These are phyloP conservation scores for Podila epicladia DNA, from an alignment of 192 early-diverging fungal genomes.

Conservation along the genomic window DNA sequence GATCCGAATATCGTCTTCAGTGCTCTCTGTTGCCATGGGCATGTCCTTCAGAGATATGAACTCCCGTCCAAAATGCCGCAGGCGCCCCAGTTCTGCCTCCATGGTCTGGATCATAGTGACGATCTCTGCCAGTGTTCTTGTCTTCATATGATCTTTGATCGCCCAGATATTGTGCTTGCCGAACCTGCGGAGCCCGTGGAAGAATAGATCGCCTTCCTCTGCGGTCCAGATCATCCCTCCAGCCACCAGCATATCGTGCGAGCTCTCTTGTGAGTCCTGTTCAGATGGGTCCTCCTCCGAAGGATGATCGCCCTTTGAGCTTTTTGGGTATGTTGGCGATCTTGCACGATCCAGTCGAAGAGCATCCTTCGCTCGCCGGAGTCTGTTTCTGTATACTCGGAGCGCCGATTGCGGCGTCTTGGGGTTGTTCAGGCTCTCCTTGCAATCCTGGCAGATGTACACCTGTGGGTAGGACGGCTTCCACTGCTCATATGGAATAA, in stretches of 20 bases:
- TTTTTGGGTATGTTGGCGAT: too few relatives aligned
- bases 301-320: too few relatives aligned
- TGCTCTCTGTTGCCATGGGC: slow-evolving; percentile 40
- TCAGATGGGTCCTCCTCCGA: too few relatives aligned
- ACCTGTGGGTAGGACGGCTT: slow-evolving; percentile 11
- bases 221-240: slow-evolving; percentile 32
- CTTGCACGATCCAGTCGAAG: too few relatives aligned
- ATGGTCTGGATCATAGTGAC: slow-evolving; percentile 33
- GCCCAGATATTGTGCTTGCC: slow-evolving; percentile 49
- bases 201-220: slow-evolving; percentile 30
- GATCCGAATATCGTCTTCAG: slow-evolving; percentile 5
- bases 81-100: slow-evolving; percentile 29
- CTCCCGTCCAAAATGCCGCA: slow-evolving; percentile 1
- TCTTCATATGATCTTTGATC: slow-evolving; percentile 27
- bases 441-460: slow-evolving; percentile 6
- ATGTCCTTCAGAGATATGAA: slow-evolving; percentile 10
- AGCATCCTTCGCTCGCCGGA: too few relatives aligned
- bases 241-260: slow-evolving; percentile 3
- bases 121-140: slow-evolving; percentile 36
- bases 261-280: not conserved
- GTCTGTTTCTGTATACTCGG: too few relatives aligned
- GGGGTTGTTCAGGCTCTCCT: not conserved
- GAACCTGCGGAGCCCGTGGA: slow-evolving; percentile 30
- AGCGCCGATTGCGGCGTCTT: too few relatives aligned
- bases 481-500: slow-evolving; percentile 10